These are phyloP conservation scores for Fusarium anguioides DNA, from an alignment of 2,329 filamentous ascomycete genomes.

Conservation along the genomic window DNA sequence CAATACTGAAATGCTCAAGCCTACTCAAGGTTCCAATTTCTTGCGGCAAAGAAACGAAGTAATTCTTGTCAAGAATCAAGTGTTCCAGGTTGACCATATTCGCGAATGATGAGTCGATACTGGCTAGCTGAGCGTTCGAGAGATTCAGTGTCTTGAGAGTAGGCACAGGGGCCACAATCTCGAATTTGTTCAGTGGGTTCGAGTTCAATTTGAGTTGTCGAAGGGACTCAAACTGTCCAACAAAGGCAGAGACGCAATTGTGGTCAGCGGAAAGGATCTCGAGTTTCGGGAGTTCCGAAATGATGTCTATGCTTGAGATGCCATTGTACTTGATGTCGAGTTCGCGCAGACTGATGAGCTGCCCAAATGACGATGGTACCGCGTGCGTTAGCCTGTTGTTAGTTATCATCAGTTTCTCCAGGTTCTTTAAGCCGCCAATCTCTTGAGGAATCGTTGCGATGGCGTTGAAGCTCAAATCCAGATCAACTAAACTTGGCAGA, in stretches of 20 bases:
- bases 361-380: constrained; percentile 77
- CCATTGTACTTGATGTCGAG: constrained; percentile 95
- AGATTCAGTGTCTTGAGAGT: constrained; percentile 89
- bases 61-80: constrained; percentile 91
- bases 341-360: constrained; percentile 84
- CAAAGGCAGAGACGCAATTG: constrained; percentile 90
- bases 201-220: constrained; percentile 90
- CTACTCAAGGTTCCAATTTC: constrained; percentile 86
- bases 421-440: constrained; percentile 79
- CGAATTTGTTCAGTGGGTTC: constrained; percentile 94
- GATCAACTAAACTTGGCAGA: constrained; percentile 84
- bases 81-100: constrained; percentile 89
- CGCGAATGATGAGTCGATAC: constrained; percentile 88
- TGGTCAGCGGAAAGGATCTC: constrained; percentile 92
- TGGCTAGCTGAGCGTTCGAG: constrained; percentile 89
- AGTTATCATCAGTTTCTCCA: constrained; percentile 93
- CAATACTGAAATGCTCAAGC: constrained; percentile 92
- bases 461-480: constrained; percentile 96
- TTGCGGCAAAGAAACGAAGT: constrained; percentile 88
- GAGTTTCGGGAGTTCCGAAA: constrained; percentile 84
- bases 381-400: constrained; percentile 88
- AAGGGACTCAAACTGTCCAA: constrained; percentile 86
- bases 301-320: constrained; percentile 87
- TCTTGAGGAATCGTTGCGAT: constrained; percentile 81
- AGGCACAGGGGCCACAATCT: constrained; percentile 79